Evolutionary conservation across 495 filamentous ascomycete genomes (phyloP).

Genomic region (Hypoxylon cercidicola): DNA sequence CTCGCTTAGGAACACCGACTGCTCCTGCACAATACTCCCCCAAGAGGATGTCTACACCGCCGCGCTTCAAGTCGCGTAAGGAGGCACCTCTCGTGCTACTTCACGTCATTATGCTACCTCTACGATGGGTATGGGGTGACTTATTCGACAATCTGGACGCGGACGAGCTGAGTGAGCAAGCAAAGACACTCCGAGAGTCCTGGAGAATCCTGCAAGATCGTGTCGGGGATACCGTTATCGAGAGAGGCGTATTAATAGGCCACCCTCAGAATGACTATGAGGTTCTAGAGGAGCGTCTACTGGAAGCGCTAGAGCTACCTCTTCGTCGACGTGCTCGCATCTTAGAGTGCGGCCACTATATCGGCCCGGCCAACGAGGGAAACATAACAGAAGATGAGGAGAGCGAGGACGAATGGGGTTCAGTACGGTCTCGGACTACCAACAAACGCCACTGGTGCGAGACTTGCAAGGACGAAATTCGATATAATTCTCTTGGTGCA

Average conservation of each 20-base stretch:
- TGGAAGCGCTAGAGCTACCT: conserved; percentile 85
- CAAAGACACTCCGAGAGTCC: conserved; percentile 69
- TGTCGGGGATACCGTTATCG: conserved; percentile 78
- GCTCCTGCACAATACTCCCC: conserved; percentile 60
- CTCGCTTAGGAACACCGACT: conserved; percentile 56
- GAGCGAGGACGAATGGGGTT: conserved; percentile 56
- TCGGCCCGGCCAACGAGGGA: conserved; percentile 57
- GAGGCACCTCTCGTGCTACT: conserved; percentile 81
- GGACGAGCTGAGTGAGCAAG: conserved; percentile 61
- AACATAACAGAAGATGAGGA: conserved; percentile 58
- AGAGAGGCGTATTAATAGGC: conserved; percentile 85
- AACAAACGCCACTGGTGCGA: conserved; percentile 67
- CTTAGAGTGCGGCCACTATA: conserved; percentile 82
- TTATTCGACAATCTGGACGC: conserved; percentile 57
- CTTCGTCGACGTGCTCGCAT: conserved; percentile 68
- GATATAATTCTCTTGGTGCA: conserved; percentile 53
- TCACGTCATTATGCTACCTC: conserved; percentile 83
- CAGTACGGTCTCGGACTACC: conserved; percentile 43
- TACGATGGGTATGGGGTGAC: conserved; percentile 74
- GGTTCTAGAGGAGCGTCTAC: conserved; percentile 87
- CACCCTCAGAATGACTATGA: conserved; percentile 94
- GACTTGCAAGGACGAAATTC: conserved; percentile 66
- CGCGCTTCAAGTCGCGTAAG: conserved; percentile 58
- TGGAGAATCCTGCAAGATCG: conserved; percentile 82
- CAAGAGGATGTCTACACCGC: conserved; percentile 69